Conservation (phyloP, 331 rosid species). For the Cucumis variabilis region DNA sequence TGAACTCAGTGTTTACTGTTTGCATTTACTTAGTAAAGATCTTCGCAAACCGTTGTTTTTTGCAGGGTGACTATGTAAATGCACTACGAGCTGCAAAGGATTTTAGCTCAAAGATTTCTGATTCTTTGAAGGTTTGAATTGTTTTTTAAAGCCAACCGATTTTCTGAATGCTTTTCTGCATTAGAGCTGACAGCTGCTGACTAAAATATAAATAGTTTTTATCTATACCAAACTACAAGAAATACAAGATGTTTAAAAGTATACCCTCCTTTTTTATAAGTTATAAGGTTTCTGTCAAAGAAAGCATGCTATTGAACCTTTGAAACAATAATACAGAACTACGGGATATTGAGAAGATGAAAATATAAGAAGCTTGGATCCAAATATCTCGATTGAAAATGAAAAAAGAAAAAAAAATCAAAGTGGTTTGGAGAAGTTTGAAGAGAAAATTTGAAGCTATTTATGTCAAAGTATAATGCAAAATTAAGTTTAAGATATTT, state of each 20-base stretch:
- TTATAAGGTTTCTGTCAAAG: background rate
- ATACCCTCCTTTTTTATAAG: background rate
- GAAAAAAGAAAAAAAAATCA: background rate
- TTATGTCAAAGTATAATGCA: background rate
- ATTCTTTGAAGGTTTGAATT: slow-evolving; percentile 72
- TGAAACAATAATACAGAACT: background rate
- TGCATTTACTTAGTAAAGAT: background rate
- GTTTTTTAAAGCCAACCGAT: background rate
- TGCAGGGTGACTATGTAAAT: slow-evolving; percentile 86
- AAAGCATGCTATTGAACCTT: background rate
- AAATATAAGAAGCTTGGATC: background rate
- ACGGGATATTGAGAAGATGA: background rate
- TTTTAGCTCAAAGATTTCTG: slow-evolving; percentile 73
- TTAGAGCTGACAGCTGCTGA: background rate
- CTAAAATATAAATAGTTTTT: background rate
- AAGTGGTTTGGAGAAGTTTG: too few species aligned
- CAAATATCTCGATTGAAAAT: background rate
- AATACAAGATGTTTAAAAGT: background rate
- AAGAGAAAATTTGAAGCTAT: too few species aligned
- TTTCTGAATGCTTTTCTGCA: slow-evolving; percentile 8
- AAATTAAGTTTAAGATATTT: background rate
- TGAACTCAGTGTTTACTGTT: background rate
- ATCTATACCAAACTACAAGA: background rate
- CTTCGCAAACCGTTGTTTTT: slow-evolving; percentile 38
- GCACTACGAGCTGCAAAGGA: slow-evolving; percentile 90